phyloP scores from a whole-genome alignment of 768 basidiomycete species.

The Lactarius akahatsu region DNA sequence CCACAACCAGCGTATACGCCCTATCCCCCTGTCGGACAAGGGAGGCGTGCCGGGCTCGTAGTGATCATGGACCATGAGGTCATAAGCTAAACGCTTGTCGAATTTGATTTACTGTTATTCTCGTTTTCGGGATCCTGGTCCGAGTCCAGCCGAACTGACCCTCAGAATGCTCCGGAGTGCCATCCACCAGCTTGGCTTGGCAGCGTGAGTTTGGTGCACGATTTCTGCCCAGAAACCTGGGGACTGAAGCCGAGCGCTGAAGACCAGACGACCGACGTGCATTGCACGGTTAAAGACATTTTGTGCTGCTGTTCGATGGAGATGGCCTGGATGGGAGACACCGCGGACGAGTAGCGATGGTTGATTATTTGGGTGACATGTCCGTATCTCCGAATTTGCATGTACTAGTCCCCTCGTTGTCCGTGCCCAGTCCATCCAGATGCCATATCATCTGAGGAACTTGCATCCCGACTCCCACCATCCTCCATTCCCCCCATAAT shows the following conservation, averaged over 20 bases:
- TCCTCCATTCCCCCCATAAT: constrained; percentile 8
- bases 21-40: constrained; percentile 18
- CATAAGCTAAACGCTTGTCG: not conserved
- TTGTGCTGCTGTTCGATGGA: not conserved
- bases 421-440: constrained; percentile 1
- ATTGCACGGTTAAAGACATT: not conserved
- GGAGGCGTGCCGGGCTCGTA: constrained; percentile 16
- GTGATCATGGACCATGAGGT: constrained; percentile 7
- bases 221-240: not conserved
- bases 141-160: not conserved
- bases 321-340: not conserved
- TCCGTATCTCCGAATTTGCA: constrained; percentile 1
- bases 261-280: not conserved
- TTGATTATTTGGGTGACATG: not conserved
- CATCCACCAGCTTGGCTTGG: too few relatives aligned
- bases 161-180: not conserved
- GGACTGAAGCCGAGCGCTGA: not conserved
- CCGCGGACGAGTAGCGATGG: not conserved
- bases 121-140: not conserved
- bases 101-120: not conserved
- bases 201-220: not conserved
- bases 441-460: constrained; percentile 7
- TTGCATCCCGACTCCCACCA: not conserved
- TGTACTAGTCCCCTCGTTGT: not conserved
- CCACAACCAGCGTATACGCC: constrained; percentile 26